phyloP scores from a whole-genome alignment of 2,329 filamentous ascomycete species.

The Ceratocystis eucalypticola region DNA sequence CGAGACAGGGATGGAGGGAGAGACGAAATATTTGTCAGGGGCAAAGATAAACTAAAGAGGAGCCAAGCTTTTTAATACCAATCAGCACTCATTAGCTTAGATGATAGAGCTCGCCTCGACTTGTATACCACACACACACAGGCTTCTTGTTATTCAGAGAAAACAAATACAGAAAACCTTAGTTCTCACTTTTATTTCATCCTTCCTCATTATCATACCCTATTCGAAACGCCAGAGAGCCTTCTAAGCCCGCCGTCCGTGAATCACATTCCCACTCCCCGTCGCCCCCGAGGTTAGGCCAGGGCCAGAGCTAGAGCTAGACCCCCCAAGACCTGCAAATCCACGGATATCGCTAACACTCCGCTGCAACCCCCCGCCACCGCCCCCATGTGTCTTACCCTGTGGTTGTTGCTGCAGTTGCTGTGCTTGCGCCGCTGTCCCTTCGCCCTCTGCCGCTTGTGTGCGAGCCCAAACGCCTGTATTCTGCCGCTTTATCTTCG shows the following conservation, averaged over 20 bases:
- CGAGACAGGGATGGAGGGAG: background rate
- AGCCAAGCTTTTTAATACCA: too few species aligned
- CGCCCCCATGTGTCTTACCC: background rate
- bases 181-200: too few species aligned
- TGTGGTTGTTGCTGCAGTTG: background rate
- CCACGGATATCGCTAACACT: background rate
- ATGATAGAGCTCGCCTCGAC: too few species aligned
- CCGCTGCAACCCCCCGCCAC: background rate
- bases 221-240: background rate
- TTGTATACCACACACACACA: too few species aligned
- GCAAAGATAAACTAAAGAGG: too few species aligned
- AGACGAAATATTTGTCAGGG: too few species aligned
- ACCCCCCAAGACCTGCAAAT: background rate
- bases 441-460: background rate
- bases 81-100: too few species aligned
- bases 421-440: background rate
- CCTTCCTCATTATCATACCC: too few species aligned
- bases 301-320: background rate
- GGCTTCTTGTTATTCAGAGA: background rate
- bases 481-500: slow-evolving; percentile 9
- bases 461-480: slow-evolving; percentile 10
- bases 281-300: background rate
- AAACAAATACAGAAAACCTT: too few species aligned
- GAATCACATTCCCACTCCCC: slow-evolving; percentile 1
- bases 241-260: slow-evolving; percentile 8